Conservation (phyloP, 1,284 basidiomycete species). For the Porodaedalea pini region DNA sequence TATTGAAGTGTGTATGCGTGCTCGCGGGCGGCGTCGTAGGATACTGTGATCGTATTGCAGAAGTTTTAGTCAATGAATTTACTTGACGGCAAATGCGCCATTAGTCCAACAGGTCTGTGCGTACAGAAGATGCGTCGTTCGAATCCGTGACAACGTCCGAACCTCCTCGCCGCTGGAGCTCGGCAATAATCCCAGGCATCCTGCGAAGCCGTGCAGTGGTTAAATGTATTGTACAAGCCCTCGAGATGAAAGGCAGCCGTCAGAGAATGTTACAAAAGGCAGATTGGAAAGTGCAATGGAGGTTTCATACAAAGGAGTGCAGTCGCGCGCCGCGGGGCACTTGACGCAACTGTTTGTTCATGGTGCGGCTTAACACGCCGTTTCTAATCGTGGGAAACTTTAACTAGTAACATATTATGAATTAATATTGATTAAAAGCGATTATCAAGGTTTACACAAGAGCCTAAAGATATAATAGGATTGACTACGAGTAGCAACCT, state of each 20-base stretch:
- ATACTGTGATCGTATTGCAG: not conserved
- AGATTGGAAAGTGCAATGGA: not conserved
- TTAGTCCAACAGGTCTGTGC: not conserved
- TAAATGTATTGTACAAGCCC: not conserved
- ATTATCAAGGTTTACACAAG: too few relatives aligned
- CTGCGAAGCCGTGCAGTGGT: too few relatives aligned
- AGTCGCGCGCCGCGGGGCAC: too few relatives aligned
- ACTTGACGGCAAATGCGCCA: not conserved
- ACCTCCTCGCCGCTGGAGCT: slow-evolving; percentile 13
- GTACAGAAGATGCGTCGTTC: slow-evolving; percentile 8
- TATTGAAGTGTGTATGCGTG: slow-evolving; percentile 12
- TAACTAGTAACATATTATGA: not conserved
- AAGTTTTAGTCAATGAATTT: not conserved
- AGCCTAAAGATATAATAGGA: not conserved
- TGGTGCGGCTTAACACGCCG: too few relatives aligned
- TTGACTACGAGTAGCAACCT: not conserved
- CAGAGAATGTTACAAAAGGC: not conserved
- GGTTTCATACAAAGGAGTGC: not conserved
- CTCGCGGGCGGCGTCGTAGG: slow-evolving; percentile 13
- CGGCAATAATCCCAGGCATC: not conserved
- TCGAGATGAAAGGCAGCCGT: not conserved
- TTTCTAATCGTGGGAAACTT: not conserved
- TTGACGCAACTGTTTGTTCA: not conserved
- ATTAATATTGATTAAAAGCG: not conserved
- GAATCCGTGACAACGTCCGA: slow-evolving; percentile 2